These are phyloP conservation scores for Dactylellina haptotyla DNA, from an alignment of 2,329 filamentous ascomycete species.

Conservation along the genomic window DNA sequence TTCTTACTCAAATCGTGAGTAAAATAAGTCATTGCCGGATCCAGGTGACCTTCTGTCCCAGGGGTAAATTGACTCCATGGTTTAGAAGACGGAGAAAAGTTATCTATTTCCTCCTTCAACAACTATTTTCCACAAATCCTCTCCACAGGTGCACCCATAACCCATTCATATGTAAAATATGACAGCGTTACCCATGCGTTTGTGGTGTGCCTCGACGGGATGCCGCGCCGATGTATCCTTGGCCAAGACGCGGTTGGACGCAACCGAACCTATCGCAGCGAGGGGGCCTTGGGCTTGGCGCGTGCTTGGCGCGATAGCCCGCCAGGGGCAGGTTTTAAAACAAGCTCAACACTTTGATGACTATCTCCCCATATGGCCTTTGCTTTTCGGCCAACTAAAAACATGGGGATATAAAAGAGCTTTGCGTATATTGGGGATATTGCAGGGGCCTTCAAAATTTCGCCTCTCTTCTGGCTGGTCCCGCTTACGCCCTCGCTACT, in stretches of 20 bases:
- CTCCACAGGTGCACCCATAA: constrained; percentile 7
- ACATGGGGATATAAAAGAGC: too few relatives aligned
- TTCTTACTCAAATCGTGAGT: not conserved
- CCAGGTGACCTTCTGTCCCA: not conserved
- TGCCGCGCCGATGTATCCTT: constrained; percentile 43
- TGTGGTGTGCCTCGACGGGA: constrained; percentile 18
- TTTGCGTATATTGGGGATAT: not conserved
- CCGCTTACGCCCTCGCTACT: constrained; percentile 28
- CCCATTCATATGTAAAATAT: not conserved
- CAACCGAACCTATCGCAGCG: constrained; percentile 21
- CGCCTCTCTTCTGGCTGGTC: not conserved
- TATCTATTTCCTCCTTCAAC: not conserved
- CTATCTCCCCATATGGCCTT: not conserved
- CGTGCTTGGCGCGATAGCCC: constrained; percentile 16
- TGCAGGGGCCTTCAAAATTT: not conserved
- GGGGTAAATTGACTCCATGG: not conserved
- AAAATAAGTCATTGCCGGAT: not conserved
- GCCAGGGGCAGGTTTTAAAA: constrained; percentile 33
- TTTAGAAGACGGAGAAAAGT: constrained; percentile 41
- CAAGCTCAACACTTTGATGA: constrained; percentile 28
- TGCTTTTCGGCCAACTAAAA: too few relatives aligned
- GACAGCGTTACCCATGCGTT: not conserved
- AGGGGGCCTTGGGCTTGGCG: constrained; percentile 15
- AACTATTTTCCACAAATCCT: constrained; percentile 53
- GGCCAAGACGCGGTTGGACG: constrained; percentile 12